A percentile compares a stretch with the other conserved stretches of the same genome.
phyloP scores from a whole-genome alignment of 805 yeast species.

The Torulaspora indica region DNA sequence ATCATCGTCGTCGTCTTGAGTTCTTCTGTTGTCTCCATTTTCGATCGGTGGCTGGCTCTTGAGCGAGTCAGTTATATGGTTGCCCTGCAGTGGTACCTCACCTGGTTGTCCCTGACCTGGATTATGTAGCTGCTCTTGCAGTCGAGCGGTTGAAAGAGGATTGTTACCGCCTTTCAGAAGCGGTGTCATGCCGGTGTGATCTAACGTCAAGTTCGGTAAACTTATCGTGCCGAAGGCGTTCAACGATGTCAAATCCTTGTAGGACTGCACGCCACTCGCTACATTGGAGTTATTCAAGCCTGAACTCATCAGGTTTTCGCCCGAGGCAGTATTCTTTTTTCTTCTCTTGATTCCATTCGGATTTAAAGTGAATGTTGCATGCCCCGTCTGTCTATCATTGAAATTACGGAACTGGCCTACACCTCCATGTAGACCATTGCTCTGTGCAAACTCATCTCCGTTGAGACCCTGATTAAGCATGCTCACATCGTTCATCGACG shows the following conservation, averaged over 20 bases:
- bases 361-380: constrained; percentile 27
- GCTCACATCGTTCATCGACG: constrained; percentile 3
- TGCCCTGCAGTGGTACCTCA: background rate
- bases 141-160: constrained; percentile 6
- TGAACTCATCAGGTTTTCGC: constrained; percentile 3
- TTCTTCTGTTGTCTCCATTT: constrained; percentile 13
- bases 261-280: constrained; percentile 16
- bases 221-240: constrained; percentile 19
- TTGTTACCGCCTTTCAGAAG: constrained; percentile 8
- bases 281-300: constrained; percentile 9
- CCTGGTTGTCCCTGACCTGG: constrained; percentile 1
- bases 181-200: constrained; percentile 20
- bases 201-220: constrained; percentile 23
- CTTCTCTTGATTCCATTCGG: constrained; percentile 35
- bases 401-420: constrained; percentile 5
- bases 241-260: constrained; percentile 14
- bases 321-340: constrained; percentile 11
- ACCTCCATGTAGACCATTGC: constrained; percentile 4
- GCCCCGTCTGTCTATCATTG: constrained; percentile 8
- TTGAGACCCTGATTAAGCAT: background rate
- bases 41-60: background rate
- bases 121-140: constrained; percentile 7
- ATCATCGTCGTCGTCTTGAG: constrained; percentile 22
- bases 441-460: constrained; percentile 2
- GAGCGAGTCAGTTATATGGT: background rate